These are phyloP conservation scores for Mortierella sp. DNA, from an alignment of 371 early-diverging fungal genomes.

Conservation along the genomic window DNA sequence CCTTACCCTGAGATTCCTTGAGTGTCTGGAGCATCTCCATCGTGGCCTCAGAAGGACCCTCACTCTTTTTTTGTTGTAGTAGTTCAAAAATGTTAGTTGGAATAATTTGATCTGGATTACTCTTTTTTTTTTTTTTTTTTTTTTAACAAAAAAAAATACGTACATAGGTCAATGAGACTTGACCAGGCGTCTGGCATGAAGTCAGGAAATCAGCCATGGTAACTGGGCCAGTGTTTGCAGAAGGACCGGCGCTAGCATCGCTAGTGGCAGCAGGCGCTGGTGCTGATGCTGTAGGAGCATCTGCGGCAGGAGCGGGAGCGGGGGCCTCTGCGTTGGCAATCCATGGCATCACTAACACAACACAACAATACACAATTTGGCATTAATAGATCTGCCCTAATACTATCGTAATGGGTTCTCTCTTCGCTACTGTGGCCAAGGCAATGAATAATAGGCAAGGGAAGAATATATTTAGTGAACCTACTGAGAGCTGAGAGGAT, in stretches of 20 bases:
- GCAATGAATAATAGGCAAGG: neutral
- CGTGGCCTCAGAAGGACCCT: conserved; percentile 46
- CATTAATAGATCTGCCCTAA: neutral
- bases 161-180: conserved; percentile 69
- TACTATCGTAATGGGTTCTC: neutral
- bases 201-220: conserved; percentile 48
- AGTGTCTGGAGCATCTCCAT: conserved; percentile 64
- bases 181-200: conserved; percentile 61
- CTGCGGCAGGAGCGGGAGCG: neutral
- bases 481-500: conserved; percentile 41
- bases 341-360: conserved; percentile 32
- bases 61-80: conserved; percentile 19
- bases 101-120: conserved; percentile 32
- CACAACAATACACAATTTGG: neutral
- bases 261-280: conserved; percentile 5
- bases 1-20: conserved; percentile 64
- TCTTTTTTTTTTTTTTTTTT: neutral
- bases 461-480: neutral
- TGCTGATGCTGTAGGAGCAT: conserved; percentile 12
- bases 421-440: neutral
- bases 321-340: conserved; percentile 16
- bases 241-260: conserved; percentile 8
- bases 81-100: neutral
- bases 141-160: neutral
- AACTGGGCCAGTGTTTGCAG: conserved; percentile 27